Evolutionary conservation across 2,329 filamentous ascomycete genomes (phyloP), one percentile per base, ranked within the genome.

Genomic region (Ophiostoma sp.): DNA sequence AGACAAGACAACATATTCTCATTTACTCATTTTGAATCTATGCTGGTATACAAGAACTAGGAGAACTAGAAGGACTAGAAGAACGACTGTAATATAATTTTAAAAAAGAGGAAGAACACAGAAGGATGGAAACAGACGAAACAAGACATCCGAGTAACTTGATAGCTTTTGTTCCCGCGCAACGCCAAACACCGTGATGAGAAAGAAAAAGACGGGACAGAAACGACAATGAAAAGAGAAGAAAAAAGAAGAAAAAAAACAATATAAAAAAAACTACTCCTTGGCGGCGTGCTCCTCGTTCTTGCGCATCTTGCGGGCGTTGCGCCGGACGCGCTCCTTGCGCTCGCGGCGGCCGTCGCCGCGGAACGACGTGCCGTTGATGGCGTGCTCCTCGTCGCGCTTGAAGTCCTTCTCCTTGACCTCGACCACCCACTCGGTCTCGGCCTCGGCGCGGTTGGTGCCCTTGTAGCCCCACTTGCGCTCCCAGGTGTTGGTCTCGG

Each of bases 381-480:
- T 67, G 79, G 90, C 87, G 67, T 81, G 80, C 77, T 84, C 82
- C 54, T 82, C 84, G 81, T 92, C 89, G 77, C 87, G 88, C 79
- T 90, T 87, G 79, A 90, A 87, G 77, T 97, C 90, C 67, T 72
- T 73, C 69, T 96, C 90, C 68, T 74, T 74, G 69, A 99, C 89
- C 86, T 98, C 95, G 71, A 97, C 92, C 75, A 97, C 83, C 91
- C 94, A 96, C 77, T 96, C 89, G 74, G 88, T 84, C 80, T 96
- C 90, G 27, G 87, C 90, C 72, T 89, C 88, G 84, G 95, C 94
- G 80, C 95, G 95, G 79, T 72, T 72, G n/a, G 68, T 67, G 72
- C 90, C 94, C 82, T 94, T 91, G 83, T 95, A 97, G 0, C 95
- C 95, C 93, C 94, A 99, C 80, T 93, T 94, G 73, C 92, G 90